Base-by-base conservation (phyloP, 257 asterid genomes). In the Striga asiatica region DNA sequence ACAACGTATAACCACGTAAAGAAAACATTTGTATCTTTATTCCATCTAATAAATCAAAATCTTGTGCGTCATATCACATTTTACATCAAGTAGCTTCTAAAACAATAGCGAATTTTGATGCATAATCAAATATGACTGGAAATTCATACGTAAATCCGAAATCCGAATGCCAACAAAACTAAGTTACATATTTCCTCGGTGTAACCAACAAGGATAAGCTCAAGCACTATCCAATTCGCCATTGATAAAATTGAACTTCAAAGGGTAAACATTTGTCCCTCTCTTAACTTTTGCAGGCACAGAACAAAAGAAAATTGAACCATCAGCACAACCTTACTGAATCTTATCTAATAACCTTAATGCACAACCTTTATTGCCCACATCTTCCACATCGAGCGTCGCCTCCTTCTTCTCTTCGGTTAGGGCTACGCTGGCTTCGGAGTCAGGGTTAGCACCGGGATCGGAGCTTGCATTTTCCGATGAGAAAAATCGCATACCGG, bases 341-440 rank as follows among this genome's bases (percentile, higher is more conserved):
- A 50, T 10, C 27, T 31, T 13, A 52, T 51, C 18, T 10, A 62
- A 27, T 14, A 16, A 46, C 18, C 9, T 23, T 10, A 11, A 24
- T n/a, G 25, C 8, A 46, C 5, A 21, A 84, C 97, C 95, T 88
- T 74, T 75, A 67, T 76, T 82, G 68, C 27, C 45, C 12, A 80
- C 86, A 63, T 78, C 94, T 57, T 55, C 77, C 21, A 73, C 76
- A 28, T 73, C 74, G 35, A 53, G 61, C 10, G 42, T 7, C 11
- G 34, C 69, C 19, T 66, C 56, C 37, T 70, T 52, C 48, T 72
- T 64, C n/a, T 81, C 83, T 51, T 66, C 73, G 21, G 74, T 53
- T 11, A 19, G 9, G 32, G 73, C 14, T 41, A 46, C 23, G 54
- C 32, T 52, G 43, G 65, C 23, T 47, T 66, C 57, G 56, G 56